Conservation (phyloP, 2,329 filamentous ascomycete genomes). For the Aureobasidium musti region DNA sequence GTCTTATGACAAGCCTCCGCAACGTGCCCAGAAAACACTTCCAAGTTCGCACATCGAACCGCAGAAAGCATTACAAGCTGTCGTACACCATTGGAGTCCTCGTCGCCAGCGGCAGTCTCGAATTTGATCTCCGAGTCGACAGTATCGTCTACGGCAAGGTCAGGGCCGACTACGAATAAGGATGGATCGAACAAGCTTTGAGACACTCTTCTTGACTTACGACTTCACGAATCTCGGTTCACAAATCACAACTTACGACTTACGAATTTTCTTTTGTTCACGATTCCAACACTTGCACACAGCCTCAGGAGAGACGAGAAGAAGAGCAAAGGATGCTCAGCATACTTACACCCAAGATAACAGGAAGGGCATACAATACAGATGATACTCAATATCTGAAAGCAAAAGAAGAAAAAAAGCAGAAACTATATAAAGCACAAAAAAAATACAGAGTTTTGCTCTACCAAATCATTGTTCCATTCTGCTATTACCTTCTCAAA, state of each 20-base stretch:
- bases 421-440: not conserved
- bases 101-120: constrained; percentile 72
- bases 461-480: not conserved
- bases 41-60: not conserved
- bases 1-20: constrained; percentile 74
- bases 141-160: constrained; percentile 75
- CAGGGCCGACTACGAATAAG: constrained; percentile 69
- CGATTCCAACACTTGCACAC: no score
- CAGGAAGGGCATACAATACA: no score
- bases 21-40: constrained; percentile 73
- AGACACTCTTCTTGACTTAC: no score
- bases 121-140: constrained; percentile 79
- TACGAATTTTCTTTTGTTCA: no score
- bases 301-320: not conserved
- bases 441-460: constrained; percentile 4
- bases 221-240: no score
- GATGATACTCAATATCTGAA: not conserved
- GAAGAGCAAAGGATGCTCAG: not conserved
- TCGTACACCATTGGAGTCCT: no score
- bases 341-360: no score
- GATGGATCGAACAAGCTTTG: no score
- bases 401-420: not conserved
- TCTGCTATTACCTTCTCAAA: not conserved
- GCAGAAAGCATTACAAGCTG: no score
- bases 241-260: no score